These are phyloP conservation scores for Russula compacta DNA, from an alignment of 768 basidiomycete species.

Conservation along the genomic window DNA sequence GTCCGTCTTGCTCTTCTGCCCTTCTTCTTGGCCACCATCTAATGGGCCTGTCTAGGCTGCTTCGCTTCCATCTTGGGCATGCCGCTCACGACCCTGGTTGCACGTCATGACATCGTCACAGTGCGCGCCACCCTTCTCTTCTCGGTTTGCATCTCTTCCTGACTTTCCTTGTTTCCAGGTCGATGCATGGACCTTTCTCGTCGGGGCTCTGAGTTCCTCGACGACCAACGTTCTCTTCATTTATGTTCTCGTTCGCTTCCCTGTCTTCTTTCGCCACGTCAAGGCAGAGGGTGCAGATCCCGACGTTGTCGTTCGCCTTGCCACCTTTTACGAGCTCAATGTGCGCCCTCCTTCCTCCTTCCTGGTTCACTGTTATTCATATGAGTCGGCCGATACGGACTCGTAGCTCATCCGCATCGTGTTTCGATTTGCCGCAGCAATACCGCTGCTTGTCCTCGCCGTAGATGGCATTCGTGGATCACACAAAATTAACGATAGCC, in stretches of 20 bases:
- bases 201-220: constrained; percentile 57
- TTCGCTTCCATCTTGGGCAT: constrained; percentile 56
- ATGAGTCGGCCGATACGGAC: not conserved
- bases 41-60: constrained; percentile 38
- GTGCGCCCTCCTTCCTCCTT: constrained; percentile 34
- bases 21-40: not conserved
- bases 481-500: constrained; percentile 41
- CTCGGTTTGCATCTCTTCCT: not conserved
- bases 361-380: not conserved
- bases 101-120: constrained; percentile 47
- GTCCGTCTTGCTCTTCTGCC: constrained; percentile 31
- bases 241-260: constrained; percentile 63
- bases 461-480: constrained; percentile 49
- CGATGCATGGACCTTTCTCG: constrained; percentile 67
- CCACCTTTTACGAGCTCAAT: constrained; percentile 71
- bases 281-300: constrained; percentile 68
- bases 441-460: constrained; percentile 59
- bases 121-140: constrained; percentile 29
- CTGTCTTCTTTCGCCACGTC: constrained; percentile 58
- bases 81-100: constrained; percentile 57
- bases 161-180: constrained; percentile 33
- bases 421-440: constrained; percentile 66
- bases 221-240: constrained; percentile 62
- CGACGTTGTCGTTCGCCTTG: constrained; percentile 61
- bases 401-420: constrained; percentile 56